Conservation (phyloP, 805 yeast genomes). For the Yamadazyma laniorum region DNA sequence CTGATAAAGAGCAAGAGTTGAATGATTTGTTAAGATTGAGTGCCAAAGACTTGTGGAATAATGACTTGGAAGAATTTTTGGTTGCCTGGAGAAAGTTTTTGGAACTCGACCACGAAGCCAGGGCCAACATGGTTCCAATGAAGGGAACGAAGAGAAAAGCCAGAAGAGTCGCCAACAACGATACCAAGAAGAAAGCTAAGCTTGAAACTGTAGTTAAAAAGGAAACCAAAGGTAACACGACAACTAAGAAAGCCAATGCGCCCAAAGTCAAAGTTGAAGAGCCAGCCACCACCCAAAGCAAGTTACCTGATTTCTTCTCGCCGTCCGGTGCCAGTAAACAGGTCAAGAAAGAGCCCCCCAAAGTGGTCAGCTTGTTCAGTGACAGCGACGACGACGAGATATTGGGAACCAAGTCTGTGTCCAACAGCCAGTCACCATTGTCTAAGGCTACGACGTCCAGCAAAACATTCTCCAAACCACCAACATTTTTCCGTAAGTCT, state of each 20-base stretch:
- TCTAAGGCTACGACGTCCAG: conserved; percentile 1
- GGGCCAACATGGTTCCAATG: conserved; percentile 48
- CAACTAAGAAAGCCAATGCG: conserved; percentile 5
- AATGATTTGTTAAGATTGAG: conserved; percentile 60
- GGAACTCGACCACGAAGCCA: conserved; percentile 58
- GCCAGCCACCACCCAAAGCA: conserved; percentile 3
- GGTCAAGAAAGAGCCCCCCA: conserved; percentile 10
- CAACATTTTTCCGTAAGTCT: conserved; percentile 3
- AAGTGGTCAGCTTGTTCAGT: conserved; percentile 20
- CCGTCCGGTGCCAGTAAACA: conserved; percentile 8
- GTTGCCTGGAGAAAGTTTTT: conserved; percentile 66
- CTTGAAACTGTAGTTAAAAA: conserved; percentile 4
- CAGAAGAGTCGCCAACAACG: conserved; percentile 12
- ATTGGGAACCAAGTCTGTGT: conserved; percentile 14
- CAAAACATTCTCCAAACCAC: background rate
- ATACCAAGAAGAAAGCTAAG: conserved; percentile 16
- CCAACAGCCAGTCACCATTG: conserved; percentile 11
- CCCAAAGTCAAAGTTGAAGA: background rate
- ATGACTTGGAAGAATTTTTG: conserved; percentile 74
- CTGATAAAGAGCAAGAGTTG: conserved; percentile 69
- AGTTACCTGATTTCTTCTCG: conserved; percentile 21
- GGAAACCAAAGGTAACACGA: conserved; percentile 1
- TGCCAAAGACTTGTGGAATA: conserved; percentile 87
- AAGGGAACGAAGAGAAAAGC: conserved; percentile 43
- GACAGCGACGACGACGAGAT: conserved; percentile 38